Evolutionary conservation across 768 basidiomycete species (phyloP), one percentile per base, ranked within the genome.

Genomic region (Gymnopilus dilepis): DNA sequence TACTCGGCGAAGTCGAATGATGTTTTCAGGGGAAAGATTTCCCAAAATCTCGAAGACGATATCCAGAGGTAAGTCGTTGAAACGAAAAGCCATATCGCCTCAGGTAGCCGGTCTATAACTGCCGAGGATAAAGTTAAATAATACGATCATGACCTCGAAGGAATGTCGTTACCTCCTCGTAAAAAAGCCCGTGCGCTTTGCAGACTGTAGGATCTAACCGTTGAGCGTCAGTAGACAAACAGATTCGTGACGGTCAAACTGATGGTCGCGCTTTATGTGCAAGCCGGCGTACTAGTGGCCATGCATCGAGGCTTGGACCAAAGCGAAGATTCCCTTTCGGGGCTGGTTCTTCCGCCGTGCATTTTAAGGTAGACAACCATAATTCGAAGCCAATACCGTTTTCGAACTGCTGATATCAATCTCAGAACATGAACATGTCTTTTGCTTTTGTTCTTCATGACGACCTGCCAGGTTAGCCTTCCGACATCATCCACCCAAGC

Each of bases 1-100:
- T 45, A 70, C 70, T 50, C 62, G 58, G 26, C 70, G 70, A 50
- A 42, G 37, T n/a, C 58, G 67, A 6, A 67, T 24, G 6, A 72
- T 62, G 57, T 69, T 67, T 28, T 58, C 51, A 13, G 60, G 58
- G 11, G 59, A 31, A 3, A 72, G 61, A 19, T 59, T 58, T 9
- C 69, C 65, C 19, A 72, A 42, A 40, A 72, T 67, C 58, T 72
- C 70, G 26, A 63, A 64, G 22, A 72, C 24, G 26, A 70, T 56
- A 17, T 72, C 70, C 51, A 64, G 22, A 21, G 68, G 66, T 22
- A 69, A 56, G n/a, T 62, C 54, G 30, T 33, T 42, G 48, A 56
- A 48, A 56, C 28, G 28, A 22, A 37, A 24, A 30, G 12, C 6
- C 40, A 40, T 24, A 34, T 38, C n/a, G n/a, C n/a, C n/a, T n/a